These are phyloP conservation scores for Fusarium camptoceras DNA, from an alignment of 2,329 filamentous ascomycete species.

Conservation along the genomic window DNA sequence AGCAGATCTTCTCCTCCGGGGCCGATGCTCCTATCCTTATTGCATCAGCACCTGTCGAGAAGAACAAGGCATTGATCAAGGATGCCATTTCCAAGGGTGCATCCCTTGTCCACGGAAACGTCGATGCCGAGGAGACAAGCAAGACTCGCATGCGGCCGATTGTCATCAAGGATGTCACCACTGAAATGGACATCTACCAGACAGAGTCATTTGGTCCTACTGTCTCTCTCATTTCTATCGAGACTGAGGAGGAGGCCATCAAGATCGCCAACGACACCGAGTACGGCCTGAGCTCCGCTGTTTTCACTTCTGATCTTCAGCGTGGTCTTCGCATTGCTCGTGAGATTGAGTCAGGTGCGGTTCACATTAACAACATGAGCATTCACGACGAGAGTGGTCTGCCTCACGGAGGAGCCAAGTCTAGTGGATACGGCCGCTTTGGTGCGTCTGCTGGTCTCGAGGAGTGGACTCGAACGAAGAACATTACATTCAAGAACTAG, in stretches of 20 bases:
- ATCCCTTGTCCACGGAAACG: slow-evolving; percentile 57
- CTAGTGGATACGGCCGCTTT: slow-evolving; percentile 73
- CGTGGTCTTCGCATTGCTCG: slow-evolving; percentile 69
- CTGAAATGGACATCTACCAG: slow-evolving; percentile 77
- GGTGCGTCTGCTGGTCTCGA: slow-evolving; percentile 64
- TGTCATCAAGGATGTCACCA: slow-evolving; percentile 72
- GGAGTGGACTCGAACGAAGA: slow-evolving; percentile 74
- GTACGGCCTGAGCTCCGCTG: slow-evolving; percentile 77
- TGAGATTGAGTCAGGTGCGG: slow-evolving; percentile 73
- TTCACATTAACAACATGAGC: slow-evolving; percentile 75
- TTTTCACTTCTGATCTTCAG: slow-evolving; percentile 78
- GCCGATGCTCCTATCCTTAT: slow-evolving; percentile 77
- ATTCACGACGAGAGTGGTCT: slow-evolving; percentile 73
- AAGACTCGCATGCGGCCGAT: slow-evolving; percentile 68
- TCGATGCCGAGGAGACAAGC: slow-evolving; percentile 48
- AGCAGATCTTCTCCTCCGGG: slow-evolving; percentile 63
- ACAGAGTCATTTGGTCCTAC: slow-evolving; percentile 83
- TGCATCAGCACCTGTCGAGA: slow-evolving; percentile 71
- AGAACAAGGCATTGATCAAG: slow-evolving; percentile 73
- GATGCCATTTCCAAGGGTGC: slow-evolving; percentile 78
- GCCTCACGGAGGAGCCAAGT: slow-evolving; percentile 75
- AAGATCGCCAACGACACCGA: slow-evolving; percentile 83
- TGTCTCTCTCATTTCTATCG: slow-evolving; percentile 74
- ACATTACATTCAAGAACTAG: slow-evolving; percentile 65
- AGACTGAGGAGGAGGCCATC: slow-evolving; percentile 78